Evolutionary conservation across 2,329 filamentous ascomycete genomes (phyloP).

Genomic region (Proliferodiscus dingleyae): DNA sequence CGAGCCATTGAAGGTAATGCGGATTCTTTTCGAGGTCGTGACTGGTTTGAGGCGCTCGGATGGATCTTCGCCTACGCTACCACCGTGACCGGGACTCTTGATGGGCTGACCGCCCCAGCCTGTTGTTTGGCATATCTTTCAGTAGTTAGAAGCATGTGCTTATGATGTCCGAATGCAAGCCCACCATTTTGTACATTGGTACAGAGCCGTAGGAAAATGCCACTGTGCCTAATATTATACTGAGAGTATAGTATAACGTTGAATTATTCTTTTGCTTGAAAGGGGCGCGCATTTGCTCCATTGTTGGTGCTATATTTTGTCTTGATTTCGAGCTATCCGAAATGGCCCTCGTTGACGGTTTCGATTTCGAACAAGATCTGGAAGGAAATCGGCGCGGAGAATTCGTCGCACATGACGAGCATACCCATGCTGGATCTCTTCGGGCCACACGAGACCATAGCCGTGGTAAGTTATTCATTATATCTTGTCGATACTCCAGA

Average conservation of each 20-base stretch:
- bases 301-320: constrained; percentile 42
- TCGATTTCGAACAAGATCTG: constrained; percentile 22
- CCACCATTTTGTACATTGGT: constrained; percentile 81
- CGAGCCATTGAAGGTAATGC: constrained; percentile 92
- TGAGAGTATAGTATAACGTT: constrained; percentile 68
- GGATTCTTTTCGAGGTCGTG: constrained; percentile 74
- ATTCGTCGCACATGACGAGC: constrained; percentile 25
- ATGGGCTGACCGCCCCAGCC: constrained; percentile 93
- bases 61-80: constrained; percentile 55
- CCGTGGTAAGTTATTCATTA: constrained; percentile 24
- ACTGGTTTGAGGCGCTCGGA: constrained; percentile 76
- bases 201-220: constrained; percentile 79
- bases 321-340: constrained; percentile 26
- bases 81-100: constrained; percentile 66
- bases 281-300: constrained; percentile 60
- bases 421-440: constrained; percentile 28
- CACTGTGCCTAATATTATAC: constrained; percentile 73
- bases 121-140: constrained; percentile 74
- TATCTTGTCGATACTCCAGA: constrained; percentile 1
- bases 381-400: constrained; percentile 7
- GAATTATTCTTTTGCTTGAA: constrained; percentile 66
- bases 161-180: constrained; percentile 12
- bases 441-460: constrained; percentile 17
- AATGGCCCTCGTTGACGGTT: constrained; percentile 22
- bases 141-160: constrained; percentile 8